Percentiles rank a stretch among this genome's conserved stretches.
Conservation (phyloP, 2,329 filamentous ascomycete genomes). For the Dothideomycetidae sp. region DNA sequence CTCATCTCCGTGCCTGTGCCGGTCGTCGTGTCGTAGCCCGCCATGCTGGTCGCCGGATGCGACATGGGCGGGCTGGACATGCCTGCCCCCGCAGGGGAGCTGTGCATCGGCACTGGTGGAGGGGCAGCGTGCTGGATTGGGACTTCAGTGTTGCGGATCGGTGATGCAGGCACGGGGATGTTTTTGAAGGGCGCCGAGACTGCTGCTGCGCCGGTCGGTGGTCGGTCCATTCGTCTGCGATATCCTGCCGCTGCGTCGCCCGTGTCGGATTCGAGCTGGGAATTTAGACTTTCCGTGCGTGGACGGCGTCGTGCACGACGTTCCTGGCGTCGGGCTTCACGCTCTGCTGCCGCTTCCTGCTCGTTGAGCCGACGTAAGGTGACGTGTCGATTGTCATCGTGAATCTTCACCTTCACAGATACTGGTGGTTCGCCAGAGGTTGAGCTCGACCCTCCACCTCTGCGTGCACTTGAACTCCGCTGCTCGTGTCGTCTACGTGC, state of each 20-base stretch:
- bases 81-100: conserved; percentile 8
- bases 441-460: conserved; percentile 1
- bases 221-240: conserved; percentile 12
- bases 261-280: conserved; percentile 26
- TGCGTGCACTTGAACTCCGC: conserved; percentile 19
- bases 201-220: conserved; percentile 15
- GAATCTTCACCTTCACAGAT: conserved; percentile 51
- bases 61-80: conserved; percentile 15
- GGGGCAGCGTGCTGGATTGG: conserved; percentile 15
- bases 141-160: conserved; percentile 12
- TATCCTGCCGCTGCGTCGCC: conserved; percentile 19
- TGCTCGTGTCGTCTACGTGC: conserved; percentile 17
- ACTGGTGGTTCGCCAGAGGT: conserved; percentile 34
- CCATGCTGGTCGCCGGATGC: conserved; percentile 19
- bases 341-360: conserved; percentile 47
- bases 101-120: conserved; percentile 13
- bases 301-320: conserved; percentile 21
- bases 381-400: conserved; percentile 48
- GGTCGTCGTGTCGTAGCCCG: conserved; percentile 26
- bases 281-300: conserved; percentile 22
- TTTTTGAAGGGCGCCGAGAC: conserved; percentile 18
- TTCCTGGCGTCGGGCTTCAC: conserved; percentile 39
- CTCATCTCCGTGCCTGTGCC: conserved; percentile 26
- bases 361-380: conserved; percentile 47
- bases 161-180: conserved; percentile 20